Base-by-base conservation (phyloP, 1,284 basidiomycete genomes). In the Phenoliferia sp. region DNA sequence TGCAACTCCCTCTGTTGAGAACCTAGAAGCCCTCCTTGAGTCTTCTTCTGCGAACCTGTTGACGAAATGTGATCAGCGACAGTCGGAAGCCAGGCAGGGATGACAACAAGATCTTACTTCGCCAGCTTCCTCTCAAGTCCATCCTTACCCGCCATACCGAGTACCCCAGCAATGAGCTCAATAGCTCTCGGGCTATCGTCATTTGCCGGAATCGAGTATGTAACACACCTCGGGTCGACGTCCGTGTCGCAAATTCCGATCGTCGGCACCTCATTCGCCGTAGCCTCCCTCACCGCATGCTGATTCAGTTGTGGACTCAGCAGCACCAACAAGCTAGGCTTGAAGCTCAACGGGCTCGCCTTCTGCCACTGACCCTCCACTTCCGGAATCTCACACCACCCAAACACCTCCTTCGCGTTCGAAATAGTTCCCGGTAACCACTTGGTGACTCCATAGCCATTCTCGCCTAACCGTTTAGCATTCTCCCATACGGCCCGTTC, bases 161-260 rank as follows among this genome's bases (percentile, higher is more conserved):
- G 82, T 10, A 98, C 86, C 31, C 94, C 94, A 3, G 89, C 86
- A 70, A 99, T 85, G 39, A 99, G 82, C 77, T 98, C 94, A 56
- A 92, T 90, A 26, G 92, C 90, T 63, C 94, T 86, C 12, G 89
- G 85, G 77, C 88, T 92, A 80, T 98, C 95, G 81, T 98, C 95
- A 80, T 99, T 99, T 48, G 92, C 94, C 1, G 94, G 95, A 76
- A 99, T 97, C 39, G 96, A 90, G 80, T 98, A 99, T 84, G 97
- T 98, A 68, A 99, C 94, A 44, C 94, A 84, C 26, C 96, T 87
- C 6, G 96, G 96, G 80, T 99, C 96, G 50, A 89, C 90, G 78
- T 99, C 93, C 33, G 93, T 91, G 80, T 99, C 96, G 68, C 94
- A 86, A 71, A 99, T 88, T 33, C 76, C 80, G 68, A 81, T 81